A percentile compares a stretch with the other conserved stretches of the same genome.
These are phyloP conservation scores for Paraconiothyrium sp. DNA, from an alignment of 2,329 filamentous ascomycete genomes.

Conservation along the genomic window DNA sequence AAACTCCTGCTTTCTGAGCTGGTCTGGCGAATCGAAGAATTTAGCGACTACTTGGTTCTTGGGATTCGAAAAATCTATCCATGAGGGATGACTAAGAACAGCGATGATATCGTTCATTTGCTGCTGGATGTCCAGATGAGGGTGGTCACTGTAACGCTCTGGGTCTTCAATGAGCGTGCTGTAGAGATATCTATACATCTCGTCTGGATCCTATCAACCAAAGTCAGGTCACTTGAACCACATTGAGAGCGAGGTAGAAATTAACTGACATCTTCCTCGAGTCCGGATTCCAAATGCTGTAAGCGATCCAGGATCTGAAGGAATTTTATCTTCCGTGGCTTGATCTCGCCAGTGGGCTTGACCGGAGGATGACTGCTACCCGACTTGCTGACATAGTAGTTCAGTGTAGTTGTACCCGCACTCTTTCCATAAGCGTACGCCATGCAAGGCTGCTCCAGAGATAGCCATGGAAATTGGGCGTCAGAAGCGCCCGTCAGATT, in stretches of 20 bases:
- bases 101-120: conserved; percentile 78
- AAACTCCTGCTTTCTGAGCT: conserved; percentile 70
- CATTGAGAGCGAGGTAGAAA: conserved; percentile 21
- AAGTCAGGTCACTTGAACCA: conserved; percentile 40
- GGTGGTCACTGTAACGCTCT: conserved; percentile 65
- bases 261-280: conserved; percentile 55
- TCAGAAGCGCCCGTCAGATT: conserved; percentile 48
- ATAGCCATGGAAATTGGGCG: conserved; percentile 68
- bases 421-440: conserved; percentile 72
- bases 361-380: conserved; percentile 66
- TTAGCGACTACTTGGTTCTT: conserved; percentile 78
- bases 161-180: conserved; percentile 73
- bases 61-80: conserved; percentile 76
- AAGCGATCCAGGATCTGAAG: conserved; percentile 56
- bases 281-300: conserved; percentile 52
- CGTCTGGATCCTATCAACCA: conserved; percentile 49
- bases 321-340: conserved; percentile 70
- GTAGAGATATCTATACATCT: conserved; percentile 69
- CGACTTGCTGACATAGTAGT: conserved; percentile 71
- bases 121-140: conserved; percentile 70
- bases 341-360: conserved; percentile 66
- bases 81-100: conserved; percentile 72
- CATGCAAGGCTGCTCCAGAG: conserved; percentile 78
- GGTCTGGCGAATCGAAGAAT: conserved; percentile 71
- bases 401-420: conserved; percentile 76